Base-by-base conservation (phyloP, 2,329 filamentous ascomycete genomes). In the Chaetomium sp. region DNA sequence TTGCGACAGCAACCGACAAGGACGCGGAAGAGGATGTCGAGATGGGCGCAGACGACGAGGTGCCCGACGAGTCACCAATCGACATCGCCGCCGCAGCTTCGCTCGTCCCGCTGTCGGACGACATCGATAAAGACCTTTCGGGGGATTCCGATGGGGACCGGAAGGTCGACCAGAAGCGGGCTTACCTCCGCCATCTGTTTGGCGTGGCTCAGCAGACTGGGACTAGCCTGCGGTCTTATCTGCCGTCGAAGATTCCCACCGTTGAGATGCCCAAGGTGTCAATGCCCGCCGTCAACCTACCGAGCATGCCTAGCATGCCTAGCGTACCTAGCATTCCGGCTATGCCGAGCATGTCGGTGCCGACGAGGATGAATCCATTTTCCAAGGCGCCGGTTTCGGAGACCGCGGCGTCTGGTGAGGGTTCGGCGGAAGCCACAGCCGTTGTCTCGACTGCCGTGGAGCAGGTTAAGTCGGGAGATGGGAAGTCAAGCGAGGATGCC, bases 51-150 rank as follows among this genome's bases (percentile, higher is more conserved):
- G 72, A 76, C 13, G 70, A 69, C 1, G 69, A 70, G 3, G 75
- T 80, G 19, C 78, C 79, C 0, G 72, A 79, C 45, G 80, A 82
- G 65, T 83, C 82, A 1, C 82, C 82, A 3, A 77, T 85, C 47
- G 82, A 85, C 64, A 84, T 85, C 35, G 81, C 82, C 0, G 82
- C 82, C 0, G 82, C 82, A 0, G 82, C 82, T 0, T 81, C 82
- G 0, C 74, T 83, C 1, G 80, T 83, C 0, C 81, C 82, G 0
- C 71, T 83, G 0, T 82, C 82, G 0, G 76, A 77, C 23, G 80
- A 81, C 23, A 72, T 74, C 0, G 74, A 76, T 0, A 70, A 77
- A 0, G 68, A 75, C 1, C 72, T 67, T 0, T 12, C 27, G 10
- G 74, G 74, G 38, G 73, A 73, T 8, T 63, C 21, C 1, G 61